Evolutionary conservation across 2,329 filamentous ascomycete species (phyloP).

Genomic region (Botrytis squamosa): DNA sequence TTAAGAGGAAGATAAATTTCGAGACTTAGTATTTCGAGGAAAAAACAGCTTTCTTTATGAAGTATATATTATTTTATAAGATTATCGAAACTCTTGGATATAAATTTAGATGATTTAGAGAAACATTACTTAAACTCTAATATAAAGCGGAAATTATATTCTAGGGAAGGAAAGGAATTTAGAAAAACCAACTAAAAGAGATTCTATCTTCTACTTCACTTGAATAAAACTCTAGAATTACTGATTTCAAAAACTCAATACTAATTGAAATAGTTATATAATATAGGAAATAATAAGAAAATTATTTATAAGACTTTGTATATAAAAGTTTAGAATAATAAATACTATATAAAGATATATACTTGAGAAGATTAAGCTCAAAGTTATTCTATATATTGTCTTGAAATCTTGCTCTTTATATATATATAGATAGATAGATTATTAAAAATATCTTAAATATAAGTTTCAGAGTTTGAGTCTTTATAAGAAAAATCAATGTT

Average conservation of each 20-base stretch:
- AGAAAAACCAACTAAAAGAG: fast-evolving
- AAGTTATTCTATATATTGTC: too few relatives aligned
- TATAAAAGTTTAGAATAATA: too few relatives aligned
- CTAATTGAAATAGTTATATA: fast-evolving
- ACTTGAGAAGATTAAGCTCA: too few relatives aligned
- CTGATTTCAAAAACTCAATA: fast-evolving
- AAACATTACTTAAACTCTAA: fast-evolving
- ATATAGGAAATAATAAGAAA: not conserved
- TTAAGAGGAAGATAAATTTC: fast-evolving
- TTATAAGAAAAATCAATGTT: too few relatives aligned
- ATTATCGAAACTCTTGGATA: fast-evolving
- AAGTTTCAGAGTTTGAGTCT: too few relatives aligned
- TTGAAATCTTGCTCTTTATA: too few relatives aligned
- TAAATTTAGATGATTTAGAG: not conserved
- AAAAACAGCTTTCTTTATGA: not conserved
- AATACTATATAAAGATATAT: too few relatives aligned
- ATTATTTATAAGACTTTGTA: too few relatives aligned
- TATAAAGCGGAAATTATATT: not conserved
- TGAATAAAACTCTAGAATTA: not conserved
- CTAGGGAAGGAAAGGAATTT: not conserved
- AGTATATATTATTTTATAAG: not conserved
- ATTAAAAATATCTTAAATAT: too few relatives aligned
- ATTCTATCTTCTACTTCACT: not conserved
- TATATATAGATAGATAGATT: too few relatives aligned
- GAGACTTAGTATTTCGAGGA: too few relatives aligned